phyloP scores from a whole-genome alignment of 1,284 basidiomycete genomes.

The Melampsora abietis-canadensis region DNA sequence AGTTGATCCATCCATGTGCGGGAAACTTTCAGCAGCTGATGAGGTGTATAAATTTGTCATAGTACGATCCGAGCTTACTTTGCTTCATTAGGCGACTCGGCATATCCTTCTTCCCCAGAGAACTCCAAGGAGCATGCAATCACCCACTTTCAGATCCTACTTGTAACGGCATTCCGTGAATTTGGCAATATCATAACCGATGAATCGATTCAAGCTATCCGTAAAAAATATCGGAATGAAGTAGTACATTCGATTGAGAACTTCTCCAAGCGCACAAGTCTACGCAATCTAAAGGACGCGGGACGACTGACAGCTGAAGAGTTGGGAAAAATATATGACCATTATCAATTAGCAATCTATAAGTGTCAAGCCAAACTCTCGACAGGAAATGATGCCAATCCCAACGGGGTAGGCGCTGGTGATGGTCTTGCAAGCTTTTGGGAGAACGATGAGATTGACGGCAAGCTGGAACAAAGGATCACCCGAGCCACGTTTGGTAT shows the following conservation, averaged over 20 bases:
- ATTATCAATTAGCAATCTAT: constrained; percentile 57
- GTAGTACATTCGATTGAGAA: constrained; percentile 90
- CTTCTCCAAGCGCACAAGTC: constrained; percentile 89
- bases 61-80: constrained; percentile 95
- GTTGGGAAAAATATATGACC: constrained; percentile 83
- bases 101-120: constrained; percentile 74
- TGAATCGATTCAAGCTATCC: constrained; percentile 84
- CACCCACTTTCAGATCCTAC: constrained; percentile 93
- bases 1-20: constrained; percentile 47
- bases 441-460: constrained; percentile 59
- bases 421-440: constrained; percentile 37
- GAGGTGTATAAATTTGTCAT: neutral
- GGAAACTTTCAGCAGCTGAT: neutral
- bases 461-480: constrained; percentile 83
- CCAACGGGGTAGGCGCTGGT: constrained; percentile 39
- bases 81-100: constrained; percentile 84
- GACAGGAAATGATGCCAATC: constrained; percentile 31
- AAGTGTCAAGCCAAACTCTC: constrained; percentile 45
- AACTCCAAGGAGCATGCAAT: constrained; percentile 90
- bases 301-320: constrained; percentile 84
- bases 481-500: constrained; percentile 79
- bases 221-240: constrained; percentile 80
- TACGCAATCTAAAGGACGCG: constrained; percentile 79
- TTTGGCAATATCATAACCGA: constrained; percentile 89
- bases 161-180: constrained; percentile 89